Evolutionary conservation across 1,284 basidiomycete genomes (phyloP), one percentile per base, ranked within the genome.

Genomic region (Ustilago bromivora): DNA sequence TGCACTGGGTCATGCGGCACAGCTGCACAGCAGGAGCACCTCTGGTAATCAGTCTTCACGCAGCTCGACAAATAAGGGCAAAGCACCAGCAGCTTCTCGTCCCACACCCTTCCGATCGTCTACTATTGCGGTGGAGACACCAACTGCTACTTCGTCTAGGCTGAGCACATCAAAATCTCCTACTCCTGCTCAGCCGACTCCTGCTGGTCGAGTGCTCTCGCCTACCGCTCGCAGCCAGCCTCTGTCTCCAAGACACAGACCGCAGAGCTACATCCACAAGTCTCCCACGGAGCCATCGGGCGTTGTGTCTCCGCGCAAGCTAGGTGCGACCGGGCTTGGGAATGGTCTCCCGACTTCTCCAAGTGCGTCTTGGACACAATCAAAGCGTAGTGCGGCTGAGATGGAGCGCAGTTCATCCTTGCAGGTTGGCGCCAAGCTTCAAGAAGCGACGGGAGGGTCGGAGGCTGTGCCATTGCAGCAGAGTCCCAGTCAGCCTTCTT

Each of bases 1-100:
- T 3, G 76, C 76, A 13, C 56, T 74, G 2, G 71, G 68, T 7
- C 76, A 78, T 43, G 76, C 76, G 10, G 67, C 71, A 2, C 70
- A 77, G 41, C 15, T 77, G 15, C 70, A 71, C 31, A 70, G 54
- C 28, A 57, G 65, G 2, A 56, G 19, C 17, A 58, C 59, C 41
- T 66, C 69, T 32, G 53, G 19, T 0, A 61, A 51, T 6, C 43
- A 58, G 1, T 23, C 31, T 19, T 13, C 1, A 19, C 52, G 34
- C 15, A 61, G 32, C 19, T 40, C 34, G 1, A 59, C 61, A 2
- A 32, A 59, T 28, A 68, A 62, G 10, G 65, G 38, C 17, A 76
- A 66, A 28, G 52, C 58, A 3, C 41, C 67, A n/a, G 40, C 55
- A n/a, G 40, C 55, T 32, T 17, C 35, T 12, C 52, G 46, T 5